Percentiles rank a stretch among this genome's conserved stretches.
Conservation (phyloP, 2,329 filamentous ascomycete genomes). For the Fusarium sp. region DNA sequence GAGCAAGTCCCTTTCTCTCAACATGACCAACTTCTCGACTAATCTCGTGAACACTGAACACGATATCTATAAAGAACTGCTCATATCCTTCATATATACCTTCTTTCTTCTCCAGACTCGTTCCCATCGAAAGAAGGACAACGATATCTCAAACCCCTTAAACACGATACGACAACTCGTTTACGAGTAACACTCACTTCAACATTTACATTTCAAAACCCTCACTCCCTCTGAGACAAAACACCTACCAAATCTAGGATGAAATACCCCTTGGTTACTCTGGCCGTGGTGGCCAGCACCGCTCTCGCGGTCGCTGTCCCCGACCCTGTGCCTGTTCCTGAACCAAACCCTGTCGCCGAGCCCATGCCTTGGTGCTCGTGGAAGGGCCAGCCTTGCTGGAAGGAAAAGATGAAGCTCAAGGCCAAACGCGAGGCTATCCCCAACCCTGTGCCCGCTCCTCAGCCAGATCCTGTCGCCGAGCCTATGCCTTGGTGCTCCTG, state of each 20-base stretch:
- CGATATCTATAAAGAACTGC: constrained; percentile 40
- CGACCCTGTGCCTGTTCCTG: constrained; percentile 12
- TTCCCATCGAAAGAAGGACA: constrained; percentile 42
- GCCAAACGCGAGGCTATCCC: constrained; percentile 1
- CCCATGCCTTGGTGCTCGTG: constrained; percentile 52
- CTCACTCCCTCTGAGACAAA: constrained; percentile 18
- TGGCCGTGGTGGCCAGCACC: constrained; percentile 41
- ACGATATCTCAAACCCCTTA: constrained; percentile 36
- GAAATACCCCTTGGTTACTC: constrained; percentile 49
- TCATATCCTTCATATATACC: constrained; percentile 10
- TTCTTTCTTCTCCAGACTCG: constrained; percentile 43
- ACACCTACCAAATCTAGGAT: constrained; percentile 32
- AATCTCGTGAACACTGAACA: constrained; percentile 15
- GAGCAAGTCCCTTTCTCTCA: neutral
- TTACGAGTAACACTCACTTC: constrained; percentile 40
- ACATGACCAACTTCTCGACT: neutral
- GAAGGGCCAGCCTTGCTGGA: constrained; percentile 57
- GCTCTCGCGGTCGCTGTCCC: constrained; percentile 21
- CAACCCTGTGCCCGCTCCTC: neutral
- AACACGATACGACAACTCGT: constrained; percentile 37
- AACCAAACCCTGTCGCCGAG: constrained; percentile 36
- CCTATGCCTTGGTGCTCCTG: constrained; percentile 17
- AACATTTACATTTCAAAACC: constrained; percentile 15
- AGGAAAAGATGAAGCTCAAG: constrained; percentile 49
- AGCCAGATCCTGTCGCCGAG: neutral